Conservation (phyloP, 768 basidiomycete species). For the Lactifluus rugatus region DNA sequence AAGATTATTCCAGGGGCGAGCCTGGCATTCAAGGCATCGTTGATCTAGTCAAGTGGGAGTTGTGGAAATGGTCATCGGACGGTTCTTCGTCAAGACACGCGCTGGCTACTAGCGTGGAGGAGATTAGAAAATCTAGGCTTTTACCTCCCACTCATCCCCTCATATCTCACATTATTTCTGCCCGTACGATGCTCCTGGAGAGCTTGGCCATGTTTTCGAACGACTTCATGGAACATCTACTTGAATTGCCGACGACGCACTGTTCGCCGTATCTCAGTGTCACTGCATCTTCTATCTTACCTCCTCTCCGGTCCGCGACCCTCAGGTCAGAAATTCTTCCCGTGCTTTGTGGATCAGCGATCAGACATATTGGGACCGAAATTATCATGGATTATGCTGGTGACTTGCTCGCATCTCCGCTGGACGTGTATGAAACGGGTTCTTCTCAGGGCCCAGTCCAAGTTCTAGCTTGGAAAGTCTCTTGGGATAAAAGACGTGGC, state of each 20-base stretch:
- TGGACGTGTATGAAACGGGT: constrained; percentile 49
- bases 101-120: constrained; percentile 44
- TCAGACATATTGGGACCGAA: constrained; percentile 73
- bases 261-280: constrained; percentile 61
- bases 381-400: constrained; percentile 75
- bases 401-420: constrained; percentile 66
- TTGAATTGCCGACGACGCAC: constrained; percentile 45
- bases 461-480: constrained; percentile 80
- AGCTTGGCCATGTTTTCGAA: constrained; percentile 74
- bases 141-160: constrained; percentile 59
- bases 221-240: constrained; percentile 63
- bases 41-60: constrained; percentile 74
- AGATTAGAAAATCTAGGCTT: constrained; percentile 33
- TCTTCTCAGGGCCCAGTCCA: constrained; percentile 41
- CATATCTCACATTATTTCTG: constrained; percentile 51
- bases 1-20: constrained; percentile 60
- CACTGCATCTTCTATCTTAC: constrained; percentile 41
- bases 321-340: constrained; percentile 59
- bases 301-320: constrained; percentile 59
- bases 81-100: constrained; percentile 33
- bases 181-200: constrained; percentile 65
- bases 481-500: constrained; percentile 71
- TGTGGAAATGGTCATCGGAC: constrained; percentile 63
- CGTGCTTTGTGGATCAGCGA: constrained; percentile 74
- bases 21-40: constrained; percentile 80